Evolutionary conservation across 129 eudicot species (phyloP), one percentile per base, ranked within the genome.

Genomic region (Erigeron canadensis): DNA sequence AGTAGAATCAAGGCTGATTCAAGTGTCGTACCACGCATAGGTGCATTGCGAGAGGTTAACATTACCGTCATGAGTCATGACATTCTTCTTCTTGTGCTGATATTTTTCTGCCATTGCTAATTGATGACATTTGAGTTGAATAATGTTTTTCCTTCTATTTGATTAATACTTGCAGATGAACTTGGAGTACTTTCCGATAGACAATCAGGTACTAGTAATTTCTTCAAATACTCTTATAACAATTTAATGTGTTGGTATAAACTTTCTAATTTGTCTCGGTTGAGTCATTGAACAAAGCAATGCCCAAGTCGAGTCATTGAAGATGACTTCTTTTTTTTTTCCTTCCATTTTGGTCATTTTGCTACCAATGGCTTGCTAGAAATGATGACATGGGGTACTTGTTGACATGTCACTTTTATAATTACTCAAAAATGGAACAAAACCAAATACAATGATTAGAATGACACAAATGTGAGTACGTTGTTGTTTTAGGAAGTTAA

Each of bases 11-110:
- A 95, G 87, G 82, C 80, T 74, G 99, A 95, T 77, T 62, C 83
- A 23, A 95, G 89, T 86, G 97, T 90, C 13, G 48, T 90, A 66
- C 89, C 97, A 15, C 99, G 99, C 67, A 84, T 95, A 70, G 96
- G 99, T 81, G 99, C 91, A 68, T 65, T 95, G 76, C 78, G 99
- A 79, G 99, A 95, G 97, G 99, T 91, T 75, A 73, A 75, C 57
- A 44, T 70, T 64, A 58, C 75, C 55, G 41, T 48, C 23, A 65
- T n/a, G n/a, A n/a, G n/a, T n/a, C n/a, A n/a, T n/a, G n/a, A n/a
- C 48, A 42, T 67, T 41, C 71, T 74, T 64, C 69, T 64, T 63
- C 13, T 50, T 10, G 60, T 67, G 69, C 15, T 17, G 80, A 69
- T 63, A 69, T 28, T 22, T 51, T 42, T 58, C 28, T 70, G 17